Percentiles rank a stretch among this genome's conserved stretches.
These are phyloP conservation scores for Malassezia nana DNA, from an alignment of 1,284 basidiomycete species.

Conservation along the genomic window DNA sequence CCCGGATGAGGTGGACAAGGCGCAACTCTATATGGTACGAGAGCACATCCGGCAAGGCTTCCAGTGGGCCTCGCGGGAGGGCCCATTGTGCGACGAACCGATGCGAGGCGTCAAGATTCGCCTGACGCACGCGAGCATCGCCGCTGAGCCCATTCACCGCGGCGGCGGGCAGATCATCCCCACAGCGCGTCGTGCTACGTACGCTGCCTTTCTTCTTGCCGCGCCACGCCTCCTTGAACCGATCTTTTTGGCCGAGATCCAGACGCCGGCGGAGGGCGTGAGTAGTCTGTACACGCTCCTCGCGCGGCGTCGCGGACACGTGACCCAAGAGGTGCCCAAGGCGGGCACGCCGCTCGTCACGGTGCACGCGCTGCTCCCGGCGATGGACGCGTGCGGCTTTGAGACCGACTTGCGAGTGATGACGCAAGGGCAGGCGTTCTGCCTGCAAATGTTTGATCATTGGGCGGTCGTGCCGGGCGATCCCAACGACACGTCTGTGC, in stretches of 20 bases:
- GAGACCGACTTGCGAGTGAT: slow-evolving; percentile 95
- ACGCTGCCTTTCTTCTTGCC: slow-evolving; percentile 90
- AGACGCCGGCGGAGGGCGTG: slow-evolving; percentile 95
- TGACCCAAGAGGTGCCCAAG: slow-evolving; percentile 93
- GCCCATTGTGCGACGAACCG: slow-evolving; percentile 93
- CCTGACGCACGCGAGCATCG: slow-evolving; percentile 77
- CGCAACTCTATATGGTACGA: slow-evolving; percentile 72
- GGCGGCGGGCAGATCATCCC: slow-evolving; percentile 98
- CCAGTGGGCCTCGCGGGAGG: slow-evolving; percentile 97
- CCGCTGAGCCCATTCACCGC: slow-evolving; percentile 88
- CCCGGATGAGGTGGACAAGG: slow-evolving; percentile 92
- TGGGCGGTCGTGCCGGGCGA: slow-evolving; percentile 98
- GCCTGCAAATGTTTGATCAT: slow-evolving; percentile 89
- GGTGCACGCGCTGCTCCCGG: slow-evolving; percentile 91
- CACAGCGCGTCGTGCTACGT: slow-evolving; percentile 90
- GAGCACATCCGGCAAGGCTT: slow-evolving; percentile 97
- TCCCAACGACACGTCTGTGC: slow-evolving; percentile 88
- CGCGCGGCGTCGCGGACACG: slow-evolving; percentile 88
- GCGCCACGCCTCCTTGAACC: slow-evolving; percentile 64
- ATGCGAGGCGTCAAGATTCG: slow-evolving; percentile 98
- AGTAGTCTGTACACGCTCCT: slow-evolving; percentile 95
- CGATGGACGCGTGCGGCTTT: slow-evolving; percentile 96
- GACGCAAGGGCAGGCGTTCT: slow-evolving; percentile 95
- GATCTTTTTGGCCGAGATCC: slow-evolving; percentile 94
- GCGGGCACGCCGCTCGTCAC: slow-evolving; percentile 94